Percentiles rank a stretch among this genome's conserved stretches.
Evolutionary conservation across 1,284 basidiomycete species (phyloP).

Genomic region (Quambalaria eucalypti): DNA sequence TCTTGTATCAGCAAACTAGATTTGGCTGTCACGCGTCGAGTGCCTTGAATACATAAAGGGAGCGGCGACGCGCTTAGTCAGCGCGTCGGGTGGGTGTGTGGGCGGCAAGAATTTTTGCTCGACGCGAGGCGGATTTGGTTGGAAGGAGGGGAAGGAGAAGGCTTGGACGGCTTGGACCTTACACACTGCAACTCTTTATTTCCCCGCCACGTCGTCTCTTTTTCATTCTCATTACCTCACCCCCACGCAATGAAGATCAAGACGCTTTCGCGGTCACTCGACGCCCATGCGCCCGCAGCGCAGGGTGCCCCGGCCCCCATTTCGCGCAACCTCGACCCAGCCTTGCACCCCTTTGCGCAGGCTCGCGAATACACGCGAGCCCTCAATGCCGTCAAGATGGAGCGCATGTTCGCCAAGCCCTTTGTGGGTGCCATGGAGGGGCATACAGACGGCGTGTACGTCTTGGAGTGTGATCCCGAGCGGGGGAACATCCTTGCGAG

Average conservation of each 20-base stretch:
- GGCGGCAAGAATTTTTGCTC: too few species aligned
- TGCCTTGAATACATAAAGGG: too few species aligned
- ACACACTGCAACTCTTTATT: too few species aligned
- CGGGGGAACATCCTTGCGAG: constrained; percentile 76
- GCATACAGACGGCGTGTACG: constrained; percentile 90
- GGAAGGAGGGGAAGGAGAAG: too few species aligned
- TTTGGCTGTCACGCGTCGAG: too few species aligned
- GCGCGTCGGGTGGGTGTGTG: too few species aligned
- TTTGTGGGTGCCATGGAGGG: constrained; percentile 85
- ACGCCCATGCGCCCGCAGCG: constrained; percentile 58
- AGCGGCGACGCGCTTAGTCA: too few species aligned
- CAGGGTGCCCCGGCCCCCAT: constrained; percentile 72
- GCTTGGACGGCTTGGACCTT: too few species aligned
- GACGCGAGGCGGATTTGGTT: too few species aligned
- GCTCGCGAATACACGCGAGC: constrained; percentile 89
- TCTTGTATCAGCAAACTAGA: too few species aligned
- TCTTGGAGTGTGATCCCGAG: constrained; percentile 67
- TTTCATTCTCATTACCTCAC: neutral
- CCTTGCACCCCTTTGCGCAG: constrained; percentile 85
- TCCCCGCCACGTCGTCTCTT: too few species aligned
- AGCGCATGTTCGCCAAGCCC: constrained; percentile 91
- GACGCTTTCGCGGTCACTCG: constrained; percentile 73
- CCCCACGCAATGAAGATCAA: constrained; percentile 60
- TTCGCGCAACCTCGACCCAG: constrained; percentile 82
- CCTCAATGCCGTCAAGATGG: constrained; percentile 89